phyloP scores from a whole-genome alignment of 164 flowering plant genomes.

The Vitis riparia region DNA sequence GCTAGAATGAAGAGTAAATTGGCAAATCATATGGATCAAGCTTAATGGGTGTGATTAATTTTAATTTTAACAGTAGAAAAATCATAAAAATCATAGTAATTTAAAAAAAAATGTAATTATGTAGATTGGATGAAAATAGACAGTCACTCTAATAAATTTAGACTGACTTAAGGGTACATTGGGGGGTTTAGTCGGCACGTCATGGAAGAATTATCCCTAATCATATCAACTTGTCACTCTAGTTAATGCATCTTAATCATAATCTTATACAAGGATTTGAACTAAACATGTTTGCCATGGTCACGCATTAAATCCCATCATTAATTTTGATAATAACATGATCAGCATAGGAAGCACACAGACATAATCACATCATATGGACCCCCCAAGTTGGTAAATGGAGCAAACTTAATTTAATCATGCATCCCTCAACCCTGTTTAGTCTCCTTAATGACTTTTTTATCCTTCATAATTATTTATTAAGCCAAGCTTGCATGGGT shows the following conservation, averaged over 20 bases:
- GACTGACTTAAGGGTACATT: no score
- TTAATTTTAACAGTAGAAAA: no score
- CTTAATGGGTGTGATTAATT: no score
- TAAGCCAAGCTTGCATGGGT: not conserved
- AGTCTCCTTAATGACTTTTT: not conserved
- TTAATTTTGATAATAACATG: constrained; percentile 2
- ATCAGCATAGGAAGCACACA: constrained; percentile 15
- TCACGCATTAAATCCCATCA: constrained; percentile 3
- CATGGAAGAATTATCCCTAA: not conserved
- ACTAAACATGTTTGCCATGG: constrained; percentile 22
- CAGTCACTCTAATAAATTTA: no score
- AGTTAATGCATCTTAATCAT: constrained; percentile 21
- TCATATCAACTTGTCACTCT: constrained; percentile 7
- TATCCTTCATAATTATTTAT: not conserved
- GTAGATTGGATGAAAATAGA: no score
- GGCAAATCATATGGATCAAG: no score
- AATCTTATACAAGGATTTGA: constrained; percentile 6
- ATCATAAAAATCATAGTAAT: no score
- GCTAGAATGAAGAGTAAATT: no score
- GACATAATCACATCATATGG: constrained; percentile 19
- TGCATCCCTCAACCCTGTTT: not conserved
- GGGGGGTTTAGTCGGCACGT: no score
- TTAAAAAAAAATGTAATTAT: no score
- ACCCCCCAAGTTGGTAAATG: constrained; percentile 9
- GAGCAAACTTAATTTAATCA: not conserved